These are phyloP conservation scores for Mediolabrus comicus DNA, from an alignment of 108 stramenopile species.

Conservation along the genomic window DNA sequence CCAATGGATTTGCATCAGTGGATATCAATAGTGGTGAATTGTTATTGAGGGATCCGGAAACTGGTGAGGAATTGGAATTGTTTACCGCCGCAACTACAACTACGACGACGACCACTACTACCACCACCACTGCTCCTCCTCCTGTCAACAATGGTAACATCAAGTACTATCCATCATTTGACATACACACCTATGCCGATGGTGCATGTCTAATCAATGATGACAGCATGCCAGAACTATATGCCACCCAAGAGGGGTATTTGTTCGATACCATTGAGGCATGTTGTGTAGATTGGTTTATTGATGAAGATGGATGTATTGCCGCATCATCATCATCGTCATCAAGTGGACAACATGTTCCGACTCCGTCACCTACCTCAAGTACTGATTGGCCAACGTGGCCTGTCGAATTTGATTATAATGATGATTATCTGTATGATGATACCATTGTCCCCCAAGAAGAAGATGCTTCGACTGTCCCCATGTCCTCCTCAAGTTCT, in stretches of 20 bases:
- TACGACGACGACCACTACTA: background rate
- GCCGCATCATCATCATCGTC: background rate
- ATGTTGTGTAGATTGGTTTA: slow-evolving; percentile 33
- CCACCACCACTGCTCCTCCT: background rate
- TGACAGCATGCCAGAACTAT: slow-evolving; percentile 12
- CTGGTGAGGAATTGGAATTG: too few relatives aligned
- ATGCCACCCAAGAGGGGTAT: slow-evolving; percentile 3
- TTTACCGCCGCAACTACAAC: too few relatives aligned
- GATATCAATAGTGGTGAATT: too few relatives aligned
- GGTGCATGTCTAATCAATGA: slow-evolving; percentile 38
- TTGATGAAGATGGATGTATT: slow-evolving; percentile 11
- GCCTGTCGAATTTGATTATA: background rate
- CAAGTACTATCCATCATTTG: slow-evolving; percentile 32
- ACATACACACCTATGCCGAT: slow-evolving; percentile 18
- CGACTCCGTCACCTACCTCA: background rate
- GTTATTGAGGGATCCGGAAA: too few relatives aligned
- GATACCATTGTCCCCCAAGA: background rate
- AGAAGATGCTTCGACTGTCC: background rate
- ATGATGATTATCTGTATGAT: background rate
- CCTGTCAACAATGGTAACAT: too few relatives aligned
- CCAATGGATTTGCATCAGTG: too few relatives aligned
- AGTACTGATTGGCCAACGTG: slow-evolving; percentile 7
- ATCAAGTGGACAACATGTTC: background rate
- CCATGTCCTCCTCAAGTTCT: background rate
- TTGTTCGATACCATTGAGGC: slow-evolving; percentile 12